Base-by-base conservation (phyloP, 2,329 filamentous ascomycete species). In the Exophiala xenobiotica region DNA sequence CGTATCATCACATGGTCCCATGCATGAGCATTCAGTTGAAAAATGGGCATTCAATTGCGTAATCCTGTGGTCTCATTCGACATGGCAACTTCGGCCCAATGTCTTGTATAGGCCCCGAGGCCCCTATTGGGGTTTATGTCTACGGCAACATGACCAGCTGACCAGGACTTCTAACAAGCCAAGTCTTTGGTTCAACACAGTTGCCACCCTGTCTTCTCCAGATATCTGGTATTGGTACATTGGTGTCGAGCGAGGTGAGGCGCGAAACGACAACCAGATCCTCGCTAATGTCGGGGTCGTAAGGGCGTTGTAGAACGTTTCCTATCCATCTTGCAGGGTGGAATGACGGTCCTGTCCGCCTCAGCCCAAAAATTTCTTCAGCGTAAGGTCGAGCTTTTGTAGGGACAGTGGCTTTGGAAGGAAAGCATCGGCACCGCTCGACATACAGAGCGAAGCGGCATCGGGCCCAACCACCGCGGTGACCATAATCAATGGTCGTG, bases 401-500 rank as follows among this genome's bases (percentile, higher is more conserved):
- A 58, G 22, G 6, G 55, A 49, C 29, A 67, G 51, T n/a, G 65
- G 65, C 45, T 67, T 67, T 18, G 61, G 56, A 4, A 67, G 54
- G 41, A 67, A 67, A 7, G 61, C 63, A 51, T 67, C 64, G 29
- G 63, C 60, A 9, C 65, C 65, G 19, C 62, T 64, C 7, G 56
- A 53, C 38, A 59, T 61, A 38, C 64, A 67, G 12, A 60, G 41
- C 7, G 59, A 54, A 51, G 61, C 54, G 26, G 61, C 57, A 31
- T 63, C 53, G 22, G 58, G 56, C 18, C 59, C 61, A 19, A 67
- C 65, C 4, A 65, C 65, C 1, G 65, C 65, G n/a, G 64, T 67
- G 12, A 63, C 57, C 48, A 64, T 64, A 35, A 67, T 63, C 40
- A 67, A 65, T 14, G 63, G 56, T 46, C 57, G 55, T 33, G 50